These are phyloP conservation scores for Pelargonium cotyledonis DNA, from an alignment of 441 rosid species.

Conservation along the genomic window DNA sequence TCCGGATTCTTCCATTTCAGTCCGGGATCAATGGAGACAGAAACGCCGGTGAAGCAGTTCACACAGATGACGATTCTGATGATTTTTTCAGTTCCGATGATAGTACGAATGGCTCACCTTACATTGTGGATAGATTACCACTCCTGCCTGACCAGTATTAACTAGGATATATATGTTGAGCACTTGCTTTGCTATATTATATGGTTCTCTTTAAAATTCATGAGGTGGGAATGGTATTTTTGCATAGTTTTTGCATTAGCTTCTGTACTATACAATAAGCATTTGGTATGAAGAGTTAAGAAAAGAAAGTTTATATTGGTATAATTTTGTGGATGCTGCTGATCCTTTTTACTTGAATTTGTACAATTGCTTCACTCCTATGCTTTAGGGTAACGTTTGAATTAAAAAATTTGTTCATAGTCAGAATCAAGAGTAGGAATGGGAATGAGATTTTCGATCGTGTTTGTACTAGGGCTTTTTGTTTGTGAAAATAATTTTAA, in stretches of 20 bases:
- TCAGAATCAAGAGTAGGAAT: too few species aligned
- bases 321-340: not conserved
- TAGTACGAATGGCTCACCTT: constrained; percentile 38
- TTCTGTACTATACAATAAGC: constrained; percentile 2
- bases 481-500: too few species aligned
- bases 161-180: not conserved
- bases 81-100: constrained; percentile 22
- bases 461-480: too few species aligned
- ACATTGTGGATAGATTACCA: constrained; percentile 53
- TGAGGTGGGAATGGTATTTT: not conserved
- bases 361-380: not conserved
- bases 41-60: constrained; percentile 23
- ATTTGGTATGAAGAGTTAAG: not conserved
- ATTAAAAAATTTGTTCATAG: too few species aligned
- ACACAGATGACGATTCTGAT: constrained; percentile 30
- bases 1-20: constrained; percentile 55
- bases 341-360: not conserved
- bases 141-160: constrained; percentile 55
- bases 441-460: too few species aligned
- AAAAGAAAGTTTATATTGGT: not conserved
- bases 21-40: constrained; percentile 18
- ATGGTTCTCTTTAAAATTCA: not conserved
- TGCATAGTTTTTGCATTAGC: not conserved
- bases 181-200: not conserved
- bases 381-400: not conserved